phyloP scores from a whole-genome alignment of 2,329 filamentous ascomycete species.

The Talaromyces pinophilus region DNA sequence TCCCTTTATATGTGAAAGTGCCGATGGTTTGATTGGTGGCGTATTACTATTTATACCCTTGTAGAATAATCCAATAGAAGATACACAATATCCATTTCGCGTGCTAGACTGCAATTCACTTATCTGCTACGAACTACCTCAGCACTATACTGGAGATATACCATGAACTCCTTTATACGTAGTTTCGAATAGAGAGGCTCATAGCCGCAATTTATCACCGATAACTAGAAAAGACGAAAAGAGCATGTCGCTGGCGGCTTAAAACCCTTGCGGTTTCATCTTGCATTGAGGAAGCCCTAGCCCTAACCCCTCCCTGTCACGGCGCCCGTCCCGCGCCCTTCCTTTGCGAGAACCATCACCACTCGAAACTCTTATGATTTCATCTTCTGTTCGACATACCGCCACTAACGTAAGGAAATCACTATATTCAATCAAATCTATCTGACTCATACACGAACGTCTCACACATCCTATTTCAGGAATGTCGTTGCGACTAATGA shows the following conservation, averaged over 20 bases:
- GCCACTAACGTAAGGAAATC: background rate
- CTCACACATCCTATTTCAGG: background rate
- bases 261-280: conserved; percentile 19
- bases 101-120: background rate
- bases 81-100: background rate
- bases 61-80: background rate
- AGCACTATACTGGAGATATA: background rate
- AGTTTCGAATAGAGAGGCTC: background rate
- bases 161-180: background rate
- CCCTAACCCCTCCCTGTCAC: conserved; percentile 15
- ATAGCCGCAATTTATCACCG: background rate
- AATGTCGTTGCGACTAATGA: background rate
- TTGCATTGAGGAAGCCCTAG: conserved; percentile 12
- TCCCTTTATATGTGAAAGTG: background rate
- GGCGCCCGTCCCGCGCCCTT: background rate
- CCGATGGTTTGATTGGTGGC: background rate
- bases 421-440: background rate
- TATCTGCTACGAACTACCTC: background rate
- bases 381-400: conserved; percentile 12
- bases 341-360: background rate
- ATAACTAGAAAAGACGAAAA: background rate
- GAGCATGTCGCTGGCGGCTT: background rate
- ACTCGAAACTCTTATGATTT: conserved; percentile 8
- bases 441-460: background rate
- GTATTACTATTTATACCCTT: background rate